phyloP scores from a whole-genome alignment of 352 stramenopile species.

The Salisapilia sapeloensis region DNA sequence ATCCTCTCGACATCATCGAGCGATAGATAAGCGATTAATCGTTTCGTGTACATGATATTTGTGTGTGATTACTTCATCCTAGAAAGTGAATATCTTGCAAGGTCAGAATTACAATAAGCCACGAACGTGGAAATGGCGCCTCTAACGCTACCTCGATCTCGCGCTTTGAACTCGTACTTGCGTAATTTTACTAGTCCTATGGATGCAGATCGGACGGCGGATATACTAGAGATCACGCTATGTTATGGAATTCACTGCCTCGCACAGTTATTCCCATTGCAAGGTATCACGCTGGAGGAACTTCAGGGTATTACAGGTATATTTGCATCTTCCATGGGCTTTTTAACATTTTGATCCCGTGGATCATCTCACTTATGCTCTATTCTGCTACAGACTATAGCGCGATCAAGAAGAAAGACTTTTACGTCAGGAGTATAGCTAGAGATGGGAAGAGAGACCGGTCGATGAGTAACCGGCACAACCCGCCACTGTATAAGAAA shows the following conservation, averaged over 20 bases:
- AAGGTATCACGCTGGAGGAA: conserved; percentile 36
- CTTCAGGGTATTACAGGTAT: conserved; percentile 35
- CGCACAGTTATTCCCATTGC: conserved; percentile 39
- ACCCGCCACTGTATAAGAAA: conserved; percentile 16
- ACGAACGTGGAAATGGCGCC: too few species aligned
- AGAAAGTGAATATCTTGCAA: too few species aligned
- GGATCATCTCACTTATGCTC: not conserved
- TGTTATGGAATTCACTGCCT: conserved; percentile 61
- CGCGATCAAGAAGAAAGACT: conserved; percentile 23
- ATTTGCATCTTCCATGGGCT: not conserved
- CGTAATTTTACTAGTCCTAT: conserved; percentile 46
- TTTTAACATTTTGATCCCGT: not conserved
- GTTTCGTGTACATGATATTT: too few species aligned
- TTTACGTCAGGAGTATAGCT: conserved; percentile 32
- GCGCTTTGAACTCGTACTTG: conserved; percentile 46
- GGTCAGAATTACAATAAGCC: too few species aligned
- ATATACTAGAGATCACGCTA: conserved; percentile 50
- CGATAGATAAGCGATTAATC: too few species aligned
- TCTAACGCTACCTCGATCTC: too few species aligned
- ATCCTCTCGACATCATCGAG: too few species aligned
- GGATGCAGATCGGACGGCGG: conserved; percentile 22
- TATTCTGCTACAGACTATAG: conserved; percentile 16
- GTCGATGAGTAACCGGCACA: not conserved
- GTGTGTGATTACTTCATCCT: too few species aligned
- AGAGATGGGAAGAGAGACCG: conserved; percentile 1